phyloP scores from a whole-genome alignment of 1,139 yeast genomes.

The Insectozyma bohioensis region DNA sequence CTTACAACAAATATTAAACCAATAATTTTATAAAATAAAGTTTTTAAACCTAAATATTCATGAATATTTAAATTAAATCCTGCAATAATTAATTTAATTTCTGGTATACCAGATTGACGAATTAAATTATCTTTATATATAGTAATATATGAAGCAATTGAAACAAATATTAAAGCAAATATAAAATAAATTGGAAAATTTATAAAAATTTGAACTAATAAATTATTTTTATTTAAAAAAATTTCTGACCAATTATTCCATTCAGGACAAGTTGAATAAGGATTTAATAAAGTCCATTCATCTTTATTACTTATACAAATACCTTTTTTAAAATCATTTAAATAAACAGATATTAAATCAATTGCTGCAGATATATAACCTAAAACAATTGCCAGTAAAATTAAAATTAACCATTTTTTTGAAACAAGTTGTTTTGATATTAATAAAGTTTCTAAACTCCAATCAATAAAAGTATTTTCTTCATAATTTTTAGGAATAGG shows the following conservation, averaged over 20 bases:
- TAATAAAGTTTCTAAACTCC: slow-evolving; percentile 26
- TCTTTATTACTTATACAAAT: slow-evolving; percentile 29
- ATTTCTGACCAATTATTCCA: slow-evolving; percentile 45
- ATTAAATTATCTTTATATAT: slow-evolving; percentile 42
- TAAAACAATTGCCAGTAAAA: slow-evolving; percentile 52
- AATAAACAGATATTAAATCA: slow-evolving; percentile 61
- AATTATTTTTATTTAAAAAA: slow-evolving; percentile 22
- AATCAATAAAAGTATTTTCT: slow-evolving; percentile 39
- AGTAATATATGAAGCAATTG: slow-evolving; percentile 33
- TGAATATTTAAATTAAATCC: slow-evolving; percentile 50
- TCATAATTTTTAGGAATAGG: slow-evolving; percentile 16
- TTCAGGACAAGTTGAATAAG: slow-evolving; percentile 47
- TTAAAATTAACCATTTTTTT: slow-evolving; percentile 60
- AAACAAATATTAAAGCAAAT: slow-evolving; percentile 27
- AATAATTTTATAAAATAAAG: slow-evolving; percentile 49
- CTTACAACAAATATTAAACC: slow-evolving; percentile 69
- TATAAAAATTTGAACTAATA: slow-evolving; percentile 22
- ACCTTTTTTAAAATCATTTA: slow-evolving; percentile 60
- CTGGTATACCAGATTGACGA: slow-evolving; percentile 69
- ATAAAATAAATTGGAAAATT: slow-evolving; percentile 40
- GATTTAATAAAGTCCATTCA: slow-evolving; percentile 44
- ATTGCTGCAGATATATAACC: slow-evolving; percentile 62
- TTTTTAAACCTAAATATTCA: slow-evolving; percentile 46
- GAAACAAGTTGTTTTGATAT: slow-evolving; percentile 15
- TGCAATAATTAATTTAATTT: slow-evolving; percentile 60